Conservation (phyloP, 352 stramenopile genomes). For the Phytopythium aichiense region DNA sequence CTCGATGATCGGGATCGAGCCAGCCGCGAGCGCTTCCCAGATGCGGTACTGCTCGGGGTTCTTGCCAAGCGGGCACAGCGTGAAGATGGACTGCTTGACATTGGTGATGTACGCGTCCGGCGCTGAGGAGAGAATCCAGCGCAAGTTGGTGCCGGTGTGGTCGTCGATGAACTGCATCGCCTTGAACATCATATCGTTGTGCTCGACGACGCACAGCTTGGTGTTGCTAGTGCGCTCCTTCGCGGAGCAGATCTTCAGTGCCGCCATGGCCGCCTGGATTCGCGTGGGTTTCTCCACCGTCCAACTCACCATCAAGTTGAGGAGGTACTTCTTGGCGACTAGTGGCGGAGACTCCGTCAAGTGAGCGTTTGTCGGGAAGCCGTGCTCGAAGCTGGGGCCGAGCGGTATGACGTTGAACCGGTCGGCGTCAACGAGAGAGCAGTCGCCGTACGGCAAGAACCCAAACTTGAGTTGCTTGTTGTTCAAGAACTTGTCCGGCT, state of each 20-base stretch:
- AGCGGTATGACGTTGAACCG: constrained; percentile 45
- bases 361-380: constrained; percentile 52
- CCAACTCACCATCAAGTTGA: constrained; percentile 71
- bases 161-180: constrained; percentile 47
- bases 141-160: constrained; percentile 31
- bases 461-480: constrained; percentile 43
- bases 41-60: constrained; percentile 70
- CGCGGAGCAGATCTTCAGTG: constrained; percentile 32
- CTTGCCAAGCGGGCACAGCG: constrained; percentile 54
- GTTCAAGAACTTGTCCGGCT: constrained; percentile 17
- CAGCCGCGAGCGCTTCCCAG: constrained; percentile 57
- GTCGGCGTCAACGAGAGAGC: constrained; percentile 45
- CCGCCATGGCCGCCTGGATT: constrained; percentile 53
- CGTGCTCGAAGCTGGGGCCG: constrained; percentile 58
- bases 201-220: constrained; percentile 40
- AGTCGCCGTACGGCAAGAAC: constrained; percentile 59
- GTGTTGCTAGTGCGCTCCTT: constrained; percentile 15
- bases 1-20: constrained; percentile 63
- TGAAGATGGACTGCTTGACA: constrained; percentile 56
- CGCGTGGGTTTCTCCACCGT: constrained; percentile 59
- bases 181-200: constrained; percentile 63
- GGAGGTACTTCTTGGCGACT: constrained; percentile 25
- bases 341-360: constrained; percentile 15
- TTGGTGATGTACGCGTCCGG: constrained; percentile 47
- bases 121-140: constrained; percentile 44